Evolutionary conservation across 768 basidiomycete species (phyloP).

Genomic region (Guyanaporus albipodus): DNA sequence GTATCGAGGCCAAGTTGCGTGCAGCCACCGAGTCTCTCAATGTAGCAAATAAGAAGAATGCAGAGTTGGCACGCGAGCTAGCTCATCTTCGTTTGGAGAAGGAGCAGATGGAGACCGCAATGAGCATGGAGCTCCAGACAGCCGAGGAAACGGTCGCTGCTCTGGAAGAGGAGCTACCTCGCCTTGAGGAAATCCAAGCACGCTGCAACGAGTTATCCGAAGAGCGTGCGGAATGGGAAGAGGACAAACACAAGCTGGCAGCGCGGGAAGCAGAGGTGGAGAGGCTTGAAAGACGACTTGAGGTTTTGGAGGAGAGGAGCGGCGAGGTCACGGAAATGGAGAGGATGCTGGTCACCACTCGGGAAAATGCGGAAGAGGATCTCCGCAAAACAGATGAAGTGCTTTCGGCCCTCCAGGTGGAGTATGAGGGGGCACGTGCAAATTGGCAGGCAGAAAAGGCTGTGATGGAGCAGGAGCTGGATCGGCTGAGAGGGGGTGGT

Average conservation of each 20-base stretch:
- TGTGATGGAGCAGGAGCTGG: conserved; percentile 49
- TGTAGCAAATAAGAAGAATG: conserved; percentile 57
- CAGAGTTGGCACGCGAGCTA: conserved; percentile 58
- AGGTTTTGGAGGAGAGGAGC: conserved; percentile 40
- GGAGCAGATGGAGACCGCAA: conserved; percentile 59
- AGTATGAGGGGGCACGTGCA: conserved; percentile 44
- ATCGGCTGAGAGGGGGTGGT: conserved; percentile 37
- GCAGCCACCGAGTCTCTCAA: conserved; percentile 56
- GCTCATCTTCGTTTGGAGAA: conserved; percentile 63
- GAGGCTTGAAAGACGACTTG: conserved; percentile 40
- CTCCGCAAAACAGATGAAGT: conserved; percentile 41
- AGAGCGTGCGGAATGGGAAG: conserved; percentile 50
- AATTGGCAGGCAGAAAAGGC: conserved; percentile 50
- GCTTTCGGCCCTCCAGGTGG: conserved; percentile 34
- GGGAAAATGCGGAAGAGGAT: conserved; percentile 33
- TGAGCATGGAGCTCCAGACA: conserved; percentile 61
- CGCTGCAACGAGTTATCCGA: conserved; percentile 45
- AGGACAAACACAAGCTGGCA: conserved; percentile 40
- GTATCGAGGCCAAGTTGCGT: conserved; percentile 63
- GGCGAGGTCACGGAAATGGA: conserved; percentile 42
- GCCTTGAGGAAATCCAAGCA: conserved; percentile 44
- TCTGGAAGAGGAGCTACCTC: conserved; percentile 52
- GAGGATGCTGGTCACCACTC: conserved; percentile 34
- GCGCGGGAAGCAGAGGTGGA: conserved; percentile 35
- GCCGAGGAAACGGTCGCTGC: conserved; percentile 62